phyloP scores from a whole-genome alignment of 2,329 filamentous ascomycete genomes.

The Aspergillus novofumigatus region DNA sequence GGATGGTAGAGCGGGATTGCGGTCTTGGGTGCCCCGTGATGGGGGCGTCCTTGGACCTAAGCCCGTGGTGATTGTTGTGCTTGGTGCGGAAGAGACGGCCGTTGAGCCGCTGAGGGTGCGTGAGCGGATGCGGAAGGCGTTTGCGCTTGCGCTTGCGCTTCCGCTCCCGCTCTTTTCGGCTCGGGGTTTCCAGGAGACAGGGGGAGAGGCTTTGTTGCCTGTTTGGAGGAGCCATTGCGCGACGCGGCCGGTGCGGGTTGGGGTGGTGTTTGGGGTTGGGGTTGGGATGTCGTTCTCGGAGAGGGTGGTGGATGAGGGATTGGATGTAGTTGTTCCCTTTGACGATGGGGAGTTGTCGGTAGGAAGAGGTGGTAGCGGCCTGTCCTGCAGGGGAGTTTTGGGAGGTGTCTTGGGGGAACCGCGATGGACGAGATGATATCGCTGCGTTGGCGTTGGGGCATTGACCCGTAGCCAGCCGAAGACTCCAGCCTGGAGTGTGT shows the following conservation, averaged over 20 bases:
- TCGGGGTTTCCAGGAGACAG: conserved; percentile 11
- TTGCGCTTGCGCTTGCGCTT: not conserved
- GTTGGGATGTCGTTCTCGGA: conserved; percentile 1
- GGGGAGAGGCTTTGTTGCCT: conserved; percentile 10
- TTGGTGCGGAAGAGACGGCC: conserved; percentile 19
- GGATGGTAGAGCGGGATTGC: not conserved
- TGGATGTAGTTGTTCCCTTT: not conserved
- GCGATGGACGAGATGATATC: not conserved
- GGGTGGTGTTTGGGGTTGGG: conserved; percentile 10
- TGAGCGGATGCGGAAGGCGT: conserved; percentile 23
- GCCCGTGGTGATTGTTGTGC: not conserved
- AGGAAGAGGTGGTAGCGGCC: conserved; percentile 19
- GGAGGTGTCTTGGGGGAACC: conserved; percentile 17
- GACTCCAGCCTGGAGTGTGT: conserved; percentile 11
- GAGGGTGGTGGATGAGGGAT: conserved; percentile 7
- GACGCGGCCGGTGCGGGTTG: conserved; percentile 23
- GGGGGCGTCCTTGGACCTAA: conserved; percentile 4
- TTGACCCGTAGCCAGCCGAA: conserved; percentile 7
- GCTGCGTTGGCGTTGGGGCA: not conserved
- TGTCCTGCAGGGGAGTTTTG: conserved; percentile 19
- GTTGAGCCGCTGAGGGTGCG: conserved; percentile 37
- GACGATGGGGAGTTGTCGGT: conserved; percentile 9
- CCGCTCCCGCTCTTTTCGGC: conserved; percentile 17
- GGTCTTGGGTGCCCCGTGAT: not conserved
- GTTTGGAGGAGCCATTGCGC: conserved; percentile 30